phyloP scores from a whole-genome alignment of 345 rosid genomes.

The Ceriops zippeliana region DNA sequence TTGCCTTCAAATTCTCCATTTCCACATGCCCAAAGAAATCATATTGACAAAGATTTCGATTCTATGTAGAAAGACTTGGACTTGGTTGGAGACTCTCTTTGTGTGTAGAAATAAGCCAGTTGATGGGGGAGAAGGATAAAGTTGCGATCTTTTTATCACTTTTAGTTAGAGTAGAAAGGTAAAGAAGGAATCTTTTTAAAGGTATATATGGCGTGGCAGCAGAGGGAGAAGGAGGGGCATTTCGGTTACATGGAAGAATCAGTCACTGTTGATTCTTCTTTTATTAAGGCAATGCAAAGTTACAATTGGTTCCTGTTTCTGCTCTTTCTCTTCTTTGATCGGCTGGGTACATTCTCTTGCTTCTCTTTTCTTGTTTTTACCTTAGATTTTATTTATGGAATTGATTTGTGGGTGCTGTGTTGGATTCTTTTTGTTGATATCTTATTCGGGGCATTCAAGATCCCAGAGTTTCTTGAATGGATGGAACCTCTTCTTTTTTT shows the following conservation, averaged over 20 bases:
- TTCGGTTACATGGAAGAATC: constrained; percentile 22
- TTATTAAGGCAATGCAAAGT: constrained; percentile 39
- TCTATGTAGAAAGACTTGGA: not conserved
- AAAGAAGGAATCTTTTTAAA: not conserved
- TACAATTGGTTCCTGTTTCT: constrained; percentile 25
- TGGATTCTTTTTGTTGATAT: constrained; percentile 3
- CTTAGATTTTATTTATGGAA: not conserved
- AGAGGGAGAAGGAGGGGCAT: constrained; percentile 21
- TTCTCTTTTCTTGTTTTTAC: constrained; percentile 1
- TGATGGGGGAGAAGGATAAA: constrained; percentile 15
- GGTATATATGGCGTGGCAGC: constrained; percentile 16
- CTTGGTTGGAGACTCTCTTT: not conserved
- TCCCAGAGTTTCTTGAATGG: constrained; percentile 7
- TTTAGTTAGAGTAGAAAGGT: not conserved
- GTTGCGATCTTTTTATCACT: constrained; percentile 20
- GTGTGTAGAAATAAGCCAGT: not conserved
- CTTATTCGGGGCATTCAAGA: constrained; percentile 15
- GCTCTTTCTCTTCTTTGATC: constrained; percentile 38
- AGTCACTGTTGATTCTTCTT: constrained; percentile 17
- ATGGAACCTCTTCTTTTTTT: not conserved
- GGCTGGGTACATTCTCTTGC: constrained; percentile 46
- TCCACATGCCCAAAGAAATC: not conserved
- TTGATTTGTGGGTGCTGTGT: constrained; percentile 1
- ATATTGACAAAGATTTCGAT: not conserved
- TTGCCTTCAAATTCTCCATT: not conserved